These are phyloP conservation scores for Lojkania enalia DNA, from an alignment of 2,329 filamentous ascomycete genomes.

Conservation along the genomic window DNA sequence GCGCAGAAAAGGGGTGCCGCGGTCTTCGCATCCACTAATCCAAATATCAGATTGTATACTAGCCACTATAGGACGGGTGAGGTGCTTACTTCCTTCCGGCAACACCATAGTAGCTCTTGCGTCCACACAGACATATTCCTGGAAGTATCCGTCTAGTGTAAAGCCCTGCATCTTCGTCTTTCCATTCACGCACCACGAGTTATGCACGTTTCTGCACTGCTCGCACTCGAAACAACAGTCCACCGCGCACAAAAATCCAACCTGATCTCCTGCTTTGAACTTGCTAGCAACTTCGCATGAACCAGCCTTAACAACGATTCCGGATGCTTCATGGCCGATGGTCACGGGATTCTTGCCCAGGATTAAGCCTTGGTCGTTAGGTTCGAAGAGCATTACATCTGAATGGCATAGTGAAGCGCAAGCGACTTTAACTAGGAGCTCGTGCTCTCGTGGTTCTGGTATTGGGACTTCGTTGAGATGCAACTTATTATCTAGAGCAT, in stretches of 20 bases:
- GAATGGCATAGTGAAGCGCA: slow-evolving; percentile 48
- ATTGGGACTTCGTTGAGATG: slow-evolving; percentile 51
- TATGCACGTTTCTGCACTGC: slow-evolving; percentile 34
- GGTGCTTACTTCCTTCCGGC: slow-evolving; percentile 26
- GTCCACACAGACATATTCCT: slow-evolving; percentile 37
- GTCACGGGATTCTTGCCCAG: slow-evolving; percentile 37
- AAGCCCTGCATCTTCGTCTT: slow-evolving; percentile 39
- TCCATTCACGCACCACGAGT: slow-evolving; percentile 32
- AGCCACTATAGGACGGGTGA: too few species aligned
- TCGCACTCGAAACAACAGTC: slow-evolving; percentile 41
- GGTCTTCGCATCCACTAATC: slow-evolving; percentile 28
- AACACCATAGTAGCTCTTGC: slow-evolving; percentile 33
- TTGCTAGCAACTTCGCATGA: slow-evolving; percentile 27
- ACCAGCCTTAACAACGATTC: slow-evolving; percentile 29
- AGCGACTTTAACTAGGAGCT: slow-evolving; percentile 46
- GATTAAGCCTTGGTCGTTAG: slow-evolving; percentile 39
- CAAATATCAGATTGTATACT: too few species aligned
- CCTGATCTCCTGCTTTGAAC: slow-evolving; percentile 37
- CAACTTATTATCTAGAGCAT: slow-evolving; percentile 40
- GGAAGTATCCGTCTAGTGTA: slow-evolving; percentile 32
- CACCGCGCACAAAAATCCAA: slow-evolving; percentile 38
- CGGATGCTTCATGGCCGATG: slow-evolving; percentile 40
- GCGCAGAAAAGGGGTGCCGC: slow-evolving; percentile 38
- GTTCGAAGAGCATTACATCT: slow-evolving; percentile 44
- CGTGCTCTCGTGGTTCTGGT: slow-evolving; percentile 47